Evolutionary conservation across 805 yeast genomes (phyloP).

Genomic region (Ogataea corticis): DNA sequence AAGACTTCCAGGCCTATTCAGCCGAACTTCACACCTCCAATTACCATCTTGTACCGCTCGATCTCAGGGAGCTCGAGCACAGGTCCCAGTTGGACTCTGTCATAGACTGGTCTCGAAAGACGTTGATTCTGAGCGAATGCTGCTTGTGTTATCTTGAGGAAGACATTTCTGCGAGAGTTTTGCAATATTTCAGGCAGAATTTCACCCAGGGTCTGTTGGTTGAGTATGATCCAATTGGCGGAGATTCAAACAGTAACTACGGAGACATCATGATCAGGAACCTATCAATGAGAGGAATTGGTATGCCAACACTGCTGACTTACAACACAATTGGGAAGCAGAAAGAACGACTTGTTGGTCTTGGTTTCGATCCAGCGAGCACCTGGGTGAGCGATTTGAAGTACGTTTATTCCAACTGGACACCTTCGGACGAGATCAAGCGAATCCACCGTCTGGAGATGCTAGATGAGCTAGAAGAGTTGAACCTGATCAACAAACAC

Average conservation of each 20-base stretch:
- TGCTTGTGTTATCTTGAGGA: constrained; percentile 70
- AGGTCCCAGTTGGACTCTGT: constrained; percentile 5
- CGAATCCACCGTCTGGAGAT: constrained; percentile 59
- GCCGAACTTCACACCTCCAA: constrained; percentile 37
- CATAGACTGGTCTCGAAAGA: constrained; percentile 43
- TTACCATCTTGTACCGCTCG: constrained; percentile 57
- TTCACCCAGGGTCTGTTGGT: constrained; percentile 36
- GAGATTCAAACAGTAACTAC: constrained; percentile 49
- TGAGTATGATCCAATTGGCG: constrained; percentile 71
- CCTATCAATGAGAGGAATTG: constrained; percentile 59
- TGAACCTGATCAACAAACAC: constrained; percentile 59
- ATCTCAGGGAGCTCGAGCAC: constrained; percentile 43
- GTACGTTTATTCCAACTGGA: constrained; percentile 43
- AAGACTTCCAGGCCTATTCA: constrained; percentile 27
- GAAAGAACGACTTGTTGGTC: constrained; percentile 34
- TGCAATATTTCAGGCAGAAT: constrained; percentile 42
- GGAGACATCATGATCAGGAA: constrained; percentile 70
- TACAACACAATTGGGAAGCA: constrained; percentile 50
- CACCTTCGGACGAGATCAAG: constrained; percentile 37
- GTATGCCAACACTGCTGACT: constrained; percentile 54
- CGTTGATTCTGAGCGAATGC: constrained; percentile 71
- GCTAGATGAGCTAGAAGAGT: constrained; percentile 76
- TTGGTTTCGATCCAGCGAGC: constrained; percentile 26
- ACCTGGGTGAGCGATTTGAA: constrained; percentile 48
- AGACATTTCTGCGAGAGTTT: constrained; percentile 43